Percentiles rank a stretch among this genome's conserved stretches.
phyloP scores from a whole-genome alignment of 2,329 filamentous ascomycete species.

The Cytospora schulzeri region DNA sequence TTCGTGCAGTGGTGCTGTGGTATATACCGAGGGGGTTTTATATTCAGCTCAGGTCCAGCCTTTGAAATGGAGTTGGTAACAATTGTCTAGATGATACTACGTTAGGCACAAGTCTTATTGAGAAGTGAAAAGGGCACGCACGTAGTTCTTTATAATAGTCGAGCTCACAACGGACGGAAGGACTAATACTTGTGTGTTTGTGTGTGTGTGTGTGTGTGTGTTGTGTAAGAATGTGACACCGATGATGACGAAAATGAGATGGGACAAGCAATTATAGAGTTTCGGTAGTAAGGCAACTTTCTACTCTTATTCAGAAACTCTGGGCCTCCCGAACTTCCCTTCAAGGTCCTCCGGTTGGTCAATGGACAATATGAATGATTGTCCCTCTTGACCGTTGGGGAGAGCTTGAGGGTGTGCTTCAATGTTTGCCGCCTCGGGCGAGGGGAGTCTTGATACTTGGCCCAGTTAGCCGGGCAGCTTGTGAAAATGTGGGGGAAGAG shows the following conservation, averaged over 20 bases:
- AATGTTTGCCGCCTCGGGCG: constrained; percentile 27
- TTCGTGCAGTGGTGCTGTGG: not conserved
- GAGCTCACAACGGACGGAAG: not conserved
- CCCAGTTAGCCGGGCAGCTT: constrained; percentile 28
- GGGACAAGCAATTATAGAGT: constrained; percentile 2
- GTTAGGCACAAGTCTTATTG: not conserved
- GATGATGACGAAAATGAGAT: constrained; percentile 20
- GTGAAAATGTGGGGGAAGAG: constrained; percentile 37
- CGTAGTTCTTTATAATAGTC: constrained; percentile 11
- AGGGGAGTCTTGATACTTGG: constrained; percentile 27
- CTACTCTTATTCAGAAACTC: not conserved
- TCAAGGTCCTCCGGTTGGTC: constrained; percentile 6
- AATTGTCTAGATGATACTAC: not conserved
- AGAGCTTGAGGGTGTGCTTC: constrained; percentile 33
- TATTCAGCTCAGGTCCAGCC: constrained; percentile 18
- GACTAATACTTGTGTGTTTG: not conserved
- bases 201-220: not conserved
- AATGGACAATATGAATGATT: constrained; percentile 3
- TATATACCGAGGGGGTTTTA: not conserved
- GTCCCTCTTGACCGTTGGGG: constrained; percentile 31
- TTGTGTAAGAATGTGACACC: not conserved
- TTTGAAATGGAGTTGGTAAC: not conserved
- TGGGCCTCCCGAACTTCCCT: not conserved
- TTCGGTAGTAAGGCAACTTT: constrained; percentile 14
- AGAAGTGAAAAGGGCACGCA: not conserved